phyloP scores from a whole-genome alignment of 495 filamentous ascomycete genomes.

The Hypoxylon fuscum region DNA sequence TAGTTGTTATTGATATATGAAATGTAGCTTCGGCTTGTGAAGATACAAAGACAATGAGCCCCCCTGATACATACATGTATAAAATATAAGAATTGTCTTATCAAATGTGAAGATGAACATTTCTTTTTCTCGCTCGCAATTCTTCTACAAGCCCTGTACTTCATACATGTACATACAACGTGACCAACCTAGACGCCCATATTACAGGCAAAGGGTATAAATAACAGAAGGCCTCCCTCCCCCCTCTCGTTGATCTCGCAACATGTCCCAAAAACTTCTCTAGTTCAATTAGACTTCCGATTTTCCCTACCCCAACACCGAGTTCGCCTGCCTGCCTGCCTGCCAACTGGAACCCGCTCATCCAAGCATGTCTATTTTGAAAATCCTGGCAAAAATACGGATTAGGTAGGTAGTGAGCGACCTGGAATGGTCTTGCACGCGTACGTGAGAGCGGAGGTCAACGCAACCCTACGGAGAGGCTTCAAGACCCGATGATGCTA shows the following conservation, averaged over 20 bases:
- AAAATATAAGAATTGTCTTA: too few relatives aligned
- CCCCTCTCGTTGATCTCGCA: slow-evolving; percentile 4
- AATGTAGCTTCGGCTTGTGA: not conserved
- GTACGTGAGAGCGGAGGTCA: slow-evolving; percentile 3
- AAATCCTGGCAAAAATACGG: slow-evolving; percentile 9
- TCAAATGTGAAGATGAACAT: slow-evolving; percentile 6
- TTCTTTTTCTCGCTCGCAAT: slow-evolving; percentile 11
- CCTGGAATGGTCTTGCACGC: not conserved
- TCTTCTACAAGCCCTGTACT: slow-evolving; percentile 17
- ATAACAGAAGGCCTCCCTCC: slow-evolving; percentile 13
- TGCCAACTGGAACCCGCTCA: slow-evolving; percentile 17
- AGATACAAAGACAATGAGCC: too few relatives aligned
- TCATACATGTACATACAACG: slow-evolving; percentile 37
- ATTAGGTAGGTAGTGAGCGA: slow-evolving; percentile 18
- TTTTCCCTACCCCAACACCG: slow-evolving; percentile 37
- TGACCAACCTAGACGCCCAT: slow-evolving; percentile 35
- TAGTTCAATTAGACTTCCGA: slow-evolving; percentile 30
- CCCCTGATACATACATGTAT: too few relatives aligned
- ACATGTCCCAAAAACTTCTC: slow-evolving; percentile 19
- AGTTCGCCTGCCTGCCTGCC: slow-evolving; percentile 28
- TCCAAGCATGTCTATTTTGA: slow-evolving; percentile 17
- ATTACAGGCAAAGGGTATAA: slow-evolving; percentile 33
- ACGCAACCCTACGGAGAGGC: not conserved
- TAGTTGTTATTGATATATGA: slow-evolving; percentile 11
- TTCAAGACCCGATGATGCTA: slow-evolving; percentile 5